Base-by-base conservation (phyloP, 768 basidiomycete species). In the Hydnum rufescens region DNA sequence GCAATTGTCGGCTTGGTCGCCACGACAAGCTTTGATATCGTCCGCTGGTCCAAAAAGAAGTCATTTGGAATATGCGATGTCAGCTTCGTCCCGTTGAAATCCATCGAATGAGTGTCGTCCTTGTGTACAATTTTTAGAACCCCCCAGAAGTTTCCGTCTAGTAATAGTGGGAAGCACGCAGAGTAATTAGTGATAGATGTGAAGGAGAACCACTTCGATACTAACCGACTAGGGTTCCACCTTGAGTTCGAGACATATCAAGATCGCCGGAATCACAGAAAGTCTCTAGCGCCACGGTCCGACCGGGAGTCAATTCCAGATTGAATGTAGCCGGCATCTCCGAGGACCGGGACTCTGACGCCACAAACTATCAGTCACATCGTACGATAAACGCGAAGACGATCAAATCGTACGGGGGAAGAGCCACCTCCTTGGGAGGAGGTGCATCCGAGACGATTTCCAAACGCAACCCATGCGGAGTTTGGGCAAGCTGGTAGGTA, bases 201-300 rank as follows among this genome's bases (percentile, higher is more conserved):
- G n/a, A n/a, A n/a, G n/a, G n/a, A n/a, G n/a, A n/a, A n/a, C n/a
- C n/a, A n/a, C n/a, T n/a, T n/a, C n/a, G n/a, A n/a, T n/a, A n/a
- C n/a, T n/a, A n/a, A n/a, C n/a, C n/a, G 19, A 89, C 86, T 23
- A 77, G 68, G 13, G 82, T 87, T 1, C 85, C 86, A 59, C 89
- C 86, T 57, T 88, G 86, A 80, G 85, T 86, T 49, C 82, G 74
- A 2, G 86, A 81, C 86, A 89, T 88, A 62, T 89, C 86, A 32
- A 87, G 72, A 58, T 87, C 86, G 32, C 82, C 81, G 2, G 86
- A 87, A 51, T 74, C 71, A 31, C 87, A 73, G 18, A 74, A 80
- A 2, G 82, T 82, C 58, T 88, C 86, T 19, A 89, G 72, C 4
- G 78, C 82, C 51, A 89, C 80, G 39, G 75, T 71, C 64, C 85